Conservation (phyloP, 495 filamentous ascomycete genomes). For the Tuber borchii region DNA sequence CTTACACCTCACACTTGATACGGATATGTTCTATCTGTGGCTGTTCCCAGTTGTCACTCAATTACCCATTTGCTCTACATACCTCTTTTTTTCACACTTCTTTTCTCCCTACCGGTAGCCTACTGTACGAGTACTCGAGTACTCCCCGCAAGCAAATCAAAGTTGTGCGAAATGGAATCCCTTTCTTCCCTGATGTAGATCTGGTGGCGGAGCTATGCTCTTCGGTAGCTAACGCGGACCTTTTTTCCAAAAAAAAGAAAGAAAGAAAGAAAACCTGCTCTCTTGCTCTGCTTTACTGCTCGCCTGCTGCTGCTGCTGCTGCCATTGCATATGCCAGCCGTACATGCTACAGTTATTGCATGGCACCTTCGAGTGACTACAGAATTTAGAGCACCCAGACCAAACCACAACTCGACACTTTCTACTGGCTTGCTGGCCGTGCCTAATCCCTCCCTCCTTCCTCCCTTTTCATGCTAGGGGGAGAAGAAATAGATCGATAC, state of each 20-base stretch:
- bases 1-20: neutral
- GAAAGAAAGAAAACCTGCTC: neutral
- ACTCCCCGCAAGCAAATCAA: neutral
- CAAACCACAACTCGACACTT: neutral
- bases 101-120: neutral
- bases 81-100: neutral
- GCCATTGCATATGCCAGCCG: neutral
- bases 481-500: neutral
- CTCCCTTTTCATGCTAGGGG: neutral
- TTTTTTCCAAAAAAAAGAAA: neutral
- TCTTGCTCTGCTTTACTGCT: neutral
- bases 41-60: conserved; percentile 1
- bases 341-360: neutral
- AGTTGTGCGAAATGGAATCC: neutral
- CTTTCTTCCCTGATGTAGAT: conserved; percentile 1
- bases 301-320: neutral
- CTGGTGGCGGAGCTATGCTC: neutral
- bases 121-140: no score
- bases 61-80: neutral
- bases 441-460: conserved; percentile 3
- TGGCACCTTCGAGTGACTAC: neutral
- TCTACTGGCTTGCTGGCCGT: neutral
- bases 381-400: conserved; percentile 1
- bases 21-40: neutral
- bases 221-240: neutral